Conservation (phyloP, 176 grass and related monocot genomes). For the Otatea glauca region DNA sequence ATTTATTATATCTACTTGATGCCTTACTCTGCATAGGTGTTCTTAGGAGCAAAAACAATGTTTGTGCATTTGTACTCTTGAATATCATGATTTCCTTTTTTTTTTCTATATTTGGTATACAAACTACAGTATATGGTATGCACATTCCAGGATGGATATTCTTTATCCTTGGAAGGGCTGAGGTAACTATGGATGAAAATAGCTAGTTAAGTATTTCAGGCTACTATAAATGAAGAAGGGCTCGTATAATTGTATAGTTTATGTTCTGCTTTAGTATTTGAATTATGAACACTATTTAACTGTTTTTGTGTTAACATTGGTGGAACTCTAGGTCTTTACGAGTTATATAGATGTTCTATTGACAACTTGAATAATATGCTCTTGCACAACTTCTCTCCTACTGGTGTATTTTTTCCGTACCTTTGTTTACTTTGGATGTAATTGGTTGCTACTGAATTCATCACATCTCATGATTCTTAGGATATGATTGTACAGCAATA, state of each 20-base stretch:
- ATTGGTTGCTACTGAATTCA: background rate
- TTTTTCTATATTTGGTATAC: background rate
- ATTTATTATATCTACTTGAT: constrained; percentile 18
- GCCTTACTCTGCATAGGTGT: background rate
- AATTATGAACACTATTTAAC: background rate
- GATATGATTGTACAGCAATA: background rate
- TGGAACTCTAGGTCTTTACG: background rate
- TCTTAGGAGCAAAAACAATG: background rate
- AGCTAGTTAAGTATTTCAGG: constrained; percentile 1
- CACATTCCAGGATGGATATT: background rate
- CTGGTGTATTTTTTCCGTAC: background rate
- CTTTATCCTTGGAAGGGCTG: background rate
- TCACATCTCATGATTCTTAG: background rate
- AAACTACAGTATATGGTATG: background rate
- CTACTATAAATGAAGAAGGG: background rate
- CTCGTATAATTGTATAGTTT: background rate
- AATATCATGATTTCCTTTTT: background rate
- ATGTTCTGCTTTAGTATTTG: background rate
- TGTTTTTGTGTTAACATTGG: background rate
- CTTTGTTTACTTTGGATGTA: background rate
- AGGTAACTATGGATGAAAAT: background rate
- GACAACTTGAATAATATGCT: background rate
- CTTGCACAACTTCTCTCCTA: background rate
- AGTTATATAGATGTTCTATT: background rate
- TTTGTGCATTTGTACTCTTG: background rate